Conservation (phyloP, 495 filamentous ascomycete species). For the Pseudevernia furfuracea region DNA sequence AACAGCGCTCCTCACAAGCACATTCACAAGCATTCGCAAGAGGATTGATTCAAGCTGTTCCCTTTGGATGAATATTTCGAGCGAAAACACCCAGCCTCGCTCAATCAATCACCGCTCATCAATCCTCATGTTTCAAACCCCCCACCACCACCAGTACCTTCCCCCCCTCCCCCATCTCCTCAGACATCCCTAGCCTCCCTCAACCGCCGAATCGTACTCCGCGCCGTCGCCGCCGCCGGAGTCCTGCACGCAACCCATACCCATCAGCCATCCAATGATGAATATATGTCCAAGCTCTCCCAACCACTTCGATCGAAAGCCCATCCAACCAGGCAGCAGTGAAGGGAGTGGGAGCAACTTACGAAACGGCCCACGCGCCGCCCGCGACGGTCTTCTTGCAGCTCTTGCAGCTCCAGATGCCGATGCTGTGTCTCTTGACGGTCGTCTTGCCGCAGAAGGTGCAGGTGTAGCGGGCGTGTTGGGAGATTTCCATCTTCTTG, state of each 20-base stretch:
- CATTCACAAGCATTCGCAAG: too few relatives aligned
- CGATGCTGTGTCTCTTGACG: slow-evolving; percentile 84
- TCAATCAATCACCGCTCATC: neutral
- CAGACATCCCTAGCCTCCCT: slow-evolving; percentile 98
- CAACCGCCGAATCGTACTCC: slow-evolving; percentile 95
- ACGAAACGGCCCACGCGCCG: slow-evolving; percentile 95
- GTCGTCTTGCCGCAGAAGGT: slow-evolving; percentile 95
- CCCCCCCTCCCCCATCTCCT: neutral
- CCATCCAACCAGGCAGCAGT: too few relatives aligned
- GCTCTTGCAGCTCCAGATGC: slow-evolving; percentile 92
- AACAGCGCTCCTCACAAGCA: neutral
- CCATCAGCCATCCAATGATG: slow-evolving; percentile 31
- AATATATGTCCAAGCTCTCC: too few relatives aligned
- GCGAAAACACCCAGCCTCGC: neutral
- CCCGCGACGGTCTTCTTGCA: slow-evolving; percentile 94
- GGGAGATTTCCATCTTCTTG: slow-evolving; percentile 99
- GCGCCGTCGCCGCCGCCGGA: slow-evolving; percentile 88
- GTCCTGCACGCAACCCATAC: slow-evolving; percentile 60
- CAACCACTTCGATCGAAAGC: neutral
- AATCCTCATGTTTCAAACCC: neutral
- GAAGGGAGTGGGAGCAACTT: slow-evolving; percentile 40
- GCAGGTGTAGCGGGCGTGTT: slow-evolving; percentile 89
- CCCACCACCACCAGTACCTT: neutral
- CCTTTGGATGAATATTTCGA: too few relatives aligned
- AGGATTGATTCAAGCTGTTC: too few relatives aligned